These are phyloP conservation scores for Colletotrichum sp. DNA, from an alignment of 2,329 filamentous ascomycete genomes.

Conservation along the genomic window DNA sequence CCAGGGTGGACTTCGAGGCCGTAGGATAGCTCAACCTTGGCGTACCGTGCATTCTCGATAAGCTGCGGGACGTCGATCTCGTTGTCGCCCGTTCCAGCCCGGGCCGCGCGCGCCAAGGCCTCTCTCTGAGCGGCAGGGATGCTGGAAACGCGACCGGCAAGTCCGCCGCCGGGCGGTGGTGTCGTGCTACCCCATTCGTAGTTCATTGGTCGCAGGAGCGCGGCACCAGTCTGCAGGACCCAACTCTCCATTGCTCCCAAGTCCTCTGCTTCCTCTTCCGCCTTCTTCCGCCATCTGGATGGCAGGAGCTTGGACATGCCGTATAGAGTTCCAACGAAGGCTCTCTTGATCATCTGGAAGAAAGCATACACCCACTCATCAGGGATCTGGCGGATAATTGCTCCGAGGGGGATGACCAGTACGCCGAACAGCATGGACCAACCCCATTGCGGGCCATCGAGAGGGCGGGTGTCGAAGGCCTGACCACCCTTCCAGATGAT, in stretches of 20 bases:
- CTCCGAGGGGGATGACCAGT: constrained; percentile 68
- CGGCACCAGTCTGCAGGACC: constrained; percentile 27
- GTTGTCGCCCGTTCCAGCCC: background rate
- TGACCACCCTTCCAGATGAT: constrained; percentile 74
- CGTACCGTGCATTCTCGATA: constrained; percentile 14
- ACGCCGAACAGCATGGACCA: constrained; percentile 72
- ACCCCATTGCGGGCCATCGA: constrained; percentile 72
- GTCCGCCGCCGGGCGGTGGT: constrained; percentile 7
- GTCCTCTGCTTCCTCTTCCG: constrained; percentile 11
- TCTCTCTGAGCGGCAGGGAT: constrained; percentile 26
- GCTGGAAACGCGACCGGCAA: constrained; percentile 20
- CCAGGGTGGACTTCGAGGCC: constrained; percentile 43
- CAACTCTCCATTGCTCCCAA: constrained; percentile 24
- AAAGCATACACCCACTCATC: constrained; percentile 43
- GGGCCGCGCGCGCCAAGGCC: constrained; percentile 18
- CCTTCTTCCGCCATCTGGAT: constrained; percentile 19
- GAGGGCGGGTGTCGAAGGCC: constrained; percentile 66
- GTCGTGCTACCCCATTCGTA: constrained; percentile 25
- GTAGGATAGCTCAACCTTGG: constrained; percentile 4
- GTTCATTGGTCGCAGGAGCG: constrained; percentile 25
- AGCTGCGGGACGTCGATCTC: constrained; percentile 21
- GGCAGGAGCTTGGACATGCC: constrained; percentile 21
- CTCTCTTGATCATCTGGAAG: constrained; percentile 28
- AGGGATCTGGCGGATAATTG: constrained; percentile 45
- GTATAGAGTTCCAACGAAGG: constrained; percentile 30